Conservation (phyloP, 352 stramenopile species). For the Pythium vanterpoolii region DNA sequence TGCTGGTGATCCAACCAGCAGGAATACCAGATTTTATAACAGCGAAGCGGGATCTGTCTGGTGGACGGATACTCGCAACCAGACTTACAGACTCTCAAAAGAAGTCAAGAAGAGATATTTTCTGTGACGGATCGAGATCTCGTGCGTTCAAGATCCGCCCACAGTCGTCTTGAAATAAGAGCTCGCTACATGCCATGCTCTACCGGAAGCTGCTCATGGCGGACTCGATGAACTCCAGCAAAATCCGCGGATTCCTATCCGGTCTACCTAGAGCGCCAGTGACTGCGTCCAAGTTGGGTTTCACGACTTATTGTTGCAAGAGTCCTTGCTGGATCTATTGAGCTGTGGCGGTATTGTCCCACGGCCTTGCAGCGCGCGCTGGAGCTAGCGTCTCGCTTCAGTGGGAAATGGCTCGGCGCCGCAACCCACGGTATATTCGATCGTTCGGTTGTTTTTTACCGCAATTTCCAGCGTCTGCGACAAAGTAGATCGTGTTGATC, state of each 20-base stretch:
- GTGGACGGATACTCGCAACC: neutral
- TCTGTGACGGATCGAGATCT: constrained; percentile 28
- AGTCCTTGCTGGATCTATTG: no score
- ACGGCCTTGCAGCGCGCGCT: no score
- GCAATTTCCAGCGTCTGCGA: constrained; percentile 66
- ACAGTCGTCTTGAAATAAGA: constrained; percentile 67
- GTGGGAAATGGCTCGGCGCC: constrained; percentile 36
- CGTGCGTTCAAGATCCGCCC: constrained; percentile 60
- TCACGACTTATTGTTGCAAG: no score
- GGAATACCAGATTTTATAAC: neutral
- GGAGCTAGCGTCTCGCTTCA: constrained; percentile 55
- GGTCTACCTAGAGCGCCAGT: no score
- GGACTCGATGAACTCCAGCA: constrained; percentile 44
- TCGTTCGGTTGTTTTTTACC: constrained; percentile 73
- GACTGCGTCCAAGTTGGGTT: no score
- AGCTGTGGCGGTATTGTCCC: no score
- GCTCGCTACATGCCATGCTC: constrained; percentile 39
- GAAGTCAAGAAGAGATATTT: neutral
- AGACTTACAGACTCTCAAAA: neutral
- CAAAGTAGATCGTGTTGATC: constrained; percentile 65
- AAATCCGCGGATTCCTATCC: constrained; percentile 41
- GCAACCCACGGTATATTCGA: constrained; percentile 38
- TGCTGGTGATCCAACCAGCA: neutral
- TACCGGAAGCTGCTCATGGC: constrained; percentile 40
- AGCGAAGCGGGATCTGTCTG: neutral